phyloP scores from a whole-genome alignment of 257 asterid genomes.

The Nicotiana tomentosiformis region DNA sequence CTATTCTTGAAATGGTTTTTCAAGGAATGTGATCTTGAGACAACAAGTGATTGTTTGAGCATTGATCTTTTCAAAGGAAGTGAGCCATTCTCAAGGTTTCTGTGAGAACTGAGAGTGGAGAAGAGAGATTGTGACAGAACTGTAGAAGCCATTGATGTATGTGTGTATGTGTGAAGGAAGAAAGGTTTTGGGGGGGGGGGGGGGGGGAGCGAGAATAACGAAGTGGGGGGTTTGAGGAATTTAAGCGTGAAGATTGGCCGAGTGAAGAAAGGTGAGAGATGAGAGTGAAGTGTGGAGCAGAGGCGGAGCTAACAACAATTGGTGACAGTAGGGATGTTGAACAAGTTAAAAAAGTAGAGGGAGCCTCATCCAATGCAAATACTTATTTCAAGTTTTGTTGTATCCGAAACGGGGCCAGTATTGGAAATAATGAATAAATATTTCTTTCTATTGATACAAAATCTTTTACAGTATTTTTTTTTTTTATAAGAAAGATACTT shows the following conservation, averaged over 20 bases:
- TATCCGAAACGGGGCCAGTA: too few species aligned
- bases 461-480: too few species aligned
- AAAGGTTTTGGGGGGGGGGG: too few species aligned
- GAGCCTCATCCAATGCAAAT: too few species aligned
- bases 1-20: constrained; percentile 26
- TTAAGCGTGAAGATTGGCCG: too few species aligned
- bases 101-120: constrained; percentile 22
- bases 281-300: background rate
- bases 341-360: too few species aligned
- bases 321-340: background rate
- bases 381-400: too few species aligned
- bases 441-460: too few species aligned
- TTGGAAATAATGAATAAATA: too few species aligned
- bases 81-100: constrained; percentile 10
- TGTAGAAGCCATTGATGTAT: constrained; percentile 53
- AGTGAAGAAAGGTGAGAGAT: background rate
- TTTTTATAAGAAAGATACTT: too few species aligned
- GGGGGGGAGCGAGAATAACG: background rate
- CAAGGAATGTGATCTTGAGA: constrained; percentile 37
- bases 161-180: background rate
- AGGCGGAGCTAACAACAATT: background rate
- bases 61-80: constrained; percentile 11
- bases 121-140: constrained; percentile 42
- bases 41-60: constrained; percentile 21
- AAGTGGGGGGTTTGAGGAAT: background rate